Base-by-base conservation (phyloP, 805 yeast genomes). In the Metschnikowia cerradonensis region DNA sequence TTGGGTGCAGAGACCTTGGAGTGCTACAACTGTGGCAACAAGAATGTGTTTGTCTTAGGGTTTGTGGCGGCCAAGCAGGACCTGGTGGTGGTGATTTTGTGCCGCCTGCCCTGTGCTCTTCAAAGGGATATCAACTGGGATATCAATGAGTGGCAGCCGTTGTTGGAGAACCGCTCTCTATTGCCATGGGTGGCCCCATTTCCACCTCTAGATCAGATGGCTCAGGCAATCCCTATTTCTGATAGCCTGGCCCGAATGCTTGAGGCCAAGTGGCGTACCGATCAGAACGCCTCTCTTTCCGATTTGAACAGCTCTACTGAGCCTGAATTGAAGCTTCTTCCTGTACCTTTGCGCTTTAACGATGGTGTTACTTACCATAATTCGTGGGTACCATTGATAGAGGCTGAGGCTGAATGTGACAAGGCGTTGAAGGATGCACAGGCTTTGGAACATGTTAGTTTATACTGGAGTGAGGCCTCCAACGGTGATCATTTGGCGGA, bases 71-170 rank as follows among this genome's bases (percentile, higher is more conserved):
- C 97, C 3, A 88, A 88, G 62, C 80, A 84, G 52, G 95, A 89
- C 57, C 83, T 90, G 4, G 90, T 90, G 36, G 91, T 91, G 52
- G 96, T 91, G 4, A 78, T 90, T 40, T 67, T 91, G 44, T 91
- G 97, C 68, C 81, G 97, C 50, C 73, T 88, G 49, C 97, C 97
- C 0, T 91, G 97, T 67, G 84, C 96, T 1, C 90, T 84, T 62
- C 67, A 76, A 7, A 83, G 86, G 56, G 89, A 86, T 65, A 70
- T 78, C 30, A 83, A 84, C 60, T 91, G 97, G 97, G 96, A 90
- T 60, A 84, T 91, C 0, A 79, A 76, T 39, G 86, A 87, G 53
- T 91, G 97, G 97, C 89, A 86, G 61, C 79, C 96, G 0, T 71
- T 91, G 49, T 88, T 91, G 50, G 92, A 86, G 56, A 85, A 89